These are phyloP conservation scores for Xylariaceae sp. DNA, from an alignment of 2,329 filamentous ascomycete species.

Conservation along the genomic window DNA sequence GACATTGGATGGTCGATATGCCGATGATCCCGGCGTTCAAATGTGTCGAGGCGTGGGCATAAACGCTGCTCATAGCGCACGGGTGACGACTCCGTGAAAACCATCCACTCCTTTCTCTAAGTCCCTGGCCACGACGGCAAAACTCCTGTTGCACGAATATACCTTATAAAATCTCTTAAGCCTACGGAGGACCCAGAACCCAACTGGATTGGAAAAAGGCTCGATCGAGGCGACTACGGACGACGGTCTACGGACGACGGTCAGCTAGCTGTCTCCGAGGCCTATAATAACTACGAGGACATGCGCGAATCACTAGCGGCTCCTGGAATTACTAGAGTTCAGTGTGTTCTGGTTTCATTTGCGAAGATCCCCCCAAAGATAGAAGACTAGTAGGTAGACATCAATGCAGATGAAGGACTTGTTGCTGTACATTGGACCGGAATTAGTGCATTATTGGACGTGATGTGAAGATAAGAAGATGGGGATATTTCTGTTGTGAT, in stretches of 20 bases:
- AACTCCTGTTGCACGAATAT: constrained; percentile 17
- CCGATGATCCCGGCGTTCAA: constrained; percentile 31
- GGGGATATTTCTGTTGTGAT: too few relatives aligned
- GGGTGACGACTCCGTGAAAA: constrained; percentile 18
- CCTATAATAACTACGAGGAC: constrained; percentile 26
- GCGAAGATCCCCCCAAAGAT: constrained; percentile 21
- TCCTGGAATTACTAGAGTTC: constrained; percentile 18
- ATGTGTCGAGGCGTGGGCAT: constrained; percentile 27
- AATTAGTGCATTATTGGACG: too few relatives aligned
- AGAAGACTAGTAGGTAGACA: constrained; percentile 24
- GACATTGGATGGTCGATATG: constrained; percentile 30
- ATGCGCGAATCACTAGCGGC: constrained; percentile 14
- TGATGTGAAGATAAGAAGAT: too few relatives aligned
- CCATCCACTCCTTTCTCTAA: constrained; percentile 29
- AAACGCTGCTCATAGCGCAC: constrained; percentile 18
- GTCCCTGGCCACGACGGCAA: constrained; percentile 12
- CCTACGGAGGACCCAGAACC: constrained; percentile 22
- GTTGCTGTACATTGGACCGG: constrained; percentile 34
- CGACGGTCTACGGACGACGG: too few relatives aligned
- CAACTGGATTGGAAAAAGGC: constrained; percentile 11
- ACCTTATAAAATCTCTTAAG: constrained; percentile 23
- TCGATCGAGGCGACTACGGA: constrained; percentile 13
- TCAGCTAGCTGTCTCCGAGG: constrained; percentile 20
- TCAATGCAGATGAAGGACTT: constrained; percentile 21
- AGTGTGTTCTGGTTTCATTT: constrained; percentile 20